phyloP scores from a whole-genome alignment of 495 filamentous ascomycete species.

The Sabuloglossum arenarium region DNA sequence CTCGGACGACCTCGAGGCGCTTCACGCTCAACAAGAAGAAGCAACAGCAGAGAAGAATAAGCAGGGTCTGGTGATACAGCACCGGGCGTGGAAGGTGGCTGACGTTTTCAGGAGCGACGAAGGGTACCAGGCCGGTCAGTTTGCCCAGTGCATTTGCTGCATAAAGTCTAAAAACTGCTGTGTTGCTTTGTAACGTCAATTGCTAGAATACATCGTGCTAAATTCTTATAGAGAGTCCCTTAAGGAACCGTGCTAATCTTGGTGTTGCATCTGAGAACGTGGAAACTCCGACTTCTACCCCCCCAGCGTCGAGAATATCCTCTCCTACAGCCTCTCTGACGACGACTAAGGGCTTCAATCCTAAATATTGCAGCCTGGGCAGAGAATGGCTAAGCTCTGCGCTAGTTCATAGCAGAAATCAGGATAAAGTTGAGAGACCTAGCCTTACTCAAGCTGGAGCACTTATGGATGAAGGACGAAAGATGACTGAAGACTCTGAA shows the following conservation, averaged over 20 bases:
- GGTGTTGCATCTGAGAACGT: neutral
- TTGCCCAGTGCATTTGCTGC: neutral
- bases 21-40: slow-evolving; percentile 30
- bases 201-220: neutral
- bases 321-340: neutral
- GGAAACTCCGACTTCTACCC: neutral
- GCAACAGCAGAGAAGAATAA: slow-evolving; percentile 25
- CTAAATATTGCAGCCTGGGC: neutral
- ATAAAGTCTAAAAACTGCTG: neutral
- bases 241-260: neutral
- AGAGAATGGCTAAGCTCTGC: neutral
- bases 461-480: neutral
- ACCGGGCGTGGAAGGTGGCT: slow-evolving; percentile 33
- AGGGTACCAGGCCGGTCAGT: slow-evolving; percentile 24
- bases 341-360: neutral
- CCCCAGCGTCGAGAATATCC: neutral
- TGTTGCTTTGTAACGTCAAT: neutral
- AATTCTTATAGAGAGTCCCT: neutral
- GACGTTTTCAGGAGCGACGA: slow-evolving; percentile 46
- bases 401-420: neutral
- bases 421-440: neutral
- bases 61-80: slow-evolving; percentile 37
- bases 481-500: neutral
- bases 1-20: slow-evolving; percentile 35
- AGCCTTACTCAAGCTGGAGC: neutral